Evolutionary conservation across 352 stramenopile species (phyloP), one percentile per base, ranked within the genome.

Genomic region (Pythium chondricola): DNA sequence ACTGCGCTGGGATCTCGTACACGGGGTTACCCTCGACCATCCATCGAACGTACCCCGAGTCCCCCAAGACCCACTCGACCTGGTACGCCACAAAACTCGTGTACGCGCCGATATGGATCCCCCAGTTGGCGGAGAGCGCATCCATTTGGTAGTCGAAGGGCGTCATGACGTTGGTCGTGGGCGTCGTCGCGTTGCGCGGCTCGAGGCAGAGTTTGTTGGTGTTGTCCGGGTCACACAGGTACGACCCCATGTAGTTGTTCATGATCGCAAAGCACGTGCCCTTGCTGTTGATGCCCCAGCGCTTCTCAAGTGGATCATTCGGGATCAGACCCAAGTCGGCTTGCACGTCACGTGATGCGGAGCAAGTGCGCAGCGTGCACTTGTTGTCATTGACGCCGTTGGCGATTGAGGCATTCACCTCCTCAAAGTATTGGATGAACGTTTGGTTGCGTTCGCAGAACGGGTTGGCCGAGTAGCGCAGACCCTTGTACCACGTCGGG

Each of bases 131-230:
- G 2, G 77, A 88, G 9, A 88, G 33, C 10, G 77, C 77, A 43
- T 88, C 77, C 74, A 88, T 86, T 48, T 86, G 77, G 54, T 88
- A 88, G 26, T 64, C 59, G 29, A 85, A 88, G 8, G 66, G 41
- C 1, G 69, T 56, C 70, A 86, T 86, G 26, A 63, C 67, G 45
- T 84, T 82, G 14, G 68, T 83, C 43, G 68, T 68, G 7, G 61
- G 43, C 2, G 70, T 81, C 36, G 61, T 60, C 32, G 61, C 53
- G 40, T 81, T 83, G 9, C 77, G 62, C 0, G 72, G 74, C 11
- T 55, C 43, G 3, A 48, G 41, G 20, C 76, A 88, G 32, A 67
- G 52, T n/a, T 40, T 49, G 58, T 85, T 65, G 21, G 74, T 64
- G 52, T 63, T 82, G 52, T 88, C 76, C 2, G 68, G 76, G 38